A percentile compares a stretch with the other conserved stretches of the same genome.
Conservation (phyloP, 2,329 filamentous ascomycete genomes). For the Aspergillus sp. region DNA sequence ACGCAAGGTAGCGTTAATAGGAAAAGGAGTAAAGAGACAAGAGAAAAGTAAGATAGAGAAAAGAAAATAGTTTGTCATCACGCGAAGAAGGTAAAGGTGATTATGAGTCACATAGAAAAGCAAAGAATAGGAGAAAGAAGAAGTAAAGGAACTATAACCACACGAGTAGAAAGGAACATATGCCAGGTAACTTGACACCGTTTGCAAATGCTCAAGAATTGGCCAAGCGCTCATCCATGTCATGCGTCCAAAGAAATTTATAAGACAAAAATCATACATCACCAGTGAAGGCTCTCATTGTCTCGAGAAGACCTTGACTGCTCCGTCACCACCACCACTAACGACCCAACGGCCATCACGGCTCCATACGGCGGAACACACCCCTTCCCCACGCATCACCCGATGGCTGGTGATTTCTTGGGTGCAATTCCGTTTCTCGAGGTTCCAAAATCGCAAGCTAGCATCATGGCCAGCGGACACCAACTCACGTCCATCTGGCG, state of each 20-base stretch:
- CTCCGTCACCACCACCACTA: conserved; percentile 88
- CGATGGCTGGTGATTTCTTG: conserved; percentile 94
- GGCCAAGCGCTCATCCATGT: conserved; percentile 38
- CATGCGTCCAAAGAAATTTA: conserved; percentile 30
- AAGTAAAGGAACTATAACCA: conserved; percentile 25
- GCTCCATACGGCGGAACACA: conserved; percentile 93
- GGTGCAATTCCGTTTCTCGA: conserved; percentile 92
- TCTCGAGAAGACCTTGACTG: conserved; percentile 80
- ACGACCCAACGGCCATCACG: conserved; percentile 93
- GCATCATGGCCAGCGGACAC: conserved; percentile 96
- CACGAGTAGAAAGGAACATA: conserved; percentile 32
- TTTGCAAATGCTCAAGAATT: conserved; percentile 38
- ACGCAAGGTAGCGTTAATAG: neutral
- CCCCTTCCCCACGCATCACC: conserved; percentile 92
- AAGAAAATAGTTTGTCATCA: neutral
- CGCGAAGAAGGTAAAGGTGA: conserved; percentile 1
- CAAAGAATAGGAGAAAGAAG: conserved; percentile 8
- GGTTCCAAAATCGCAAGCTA: conserved; percentile 91
- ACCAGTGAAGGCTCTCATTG: conserved; percentile 28
- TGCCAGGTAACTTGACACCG: conserved; percentile 33
- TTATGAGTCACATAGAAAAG: conserved; percentile 13
- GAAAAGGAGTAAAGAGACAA: neutral
- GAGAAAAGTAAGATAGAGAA: neutral
- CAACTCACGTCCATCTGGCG: conserved; percentile 88
- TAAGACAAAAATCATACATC: conserved; percentile 28